Evolutionary conservation across 495 filamentous ascomycete species (phyloP).

Genomic region (Parathielavia hyrcaniae): DNA sequence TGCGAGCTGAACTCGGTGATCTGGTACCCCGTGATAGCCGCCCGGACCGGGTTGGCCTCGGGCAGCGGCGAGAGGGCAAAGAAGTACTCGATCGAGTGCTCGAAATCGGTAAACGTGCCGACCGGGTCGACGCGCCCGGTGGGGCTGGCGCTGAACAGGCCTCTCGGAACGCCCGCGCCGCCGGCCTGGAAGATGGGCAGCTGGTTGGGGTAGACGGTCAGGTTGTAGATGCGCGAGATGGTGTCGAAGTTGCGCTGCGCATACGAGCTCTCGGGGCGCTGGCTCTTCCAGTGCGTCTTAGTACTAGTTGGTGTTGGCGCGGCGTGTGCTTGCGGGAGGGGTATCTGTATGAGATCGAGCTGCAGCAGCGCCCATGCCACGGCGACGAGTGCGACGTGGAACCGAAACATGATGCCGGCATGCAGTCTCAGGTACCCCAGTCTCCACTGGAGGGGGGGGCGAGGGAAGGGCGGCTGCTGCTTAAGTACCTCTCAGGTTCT

Average conservation of each 20-base stretch:
- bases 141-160: constrained; percentile 35
- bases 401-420: constrained; percentile 6
- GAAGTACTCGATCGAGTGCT: constrained; percentile 39
- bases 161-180: constrained; percentile 29
- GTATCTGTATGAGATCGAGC: background rate
- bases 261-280: constrained; percentile 6
- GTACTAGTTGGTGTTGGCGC: background rate
- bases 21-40: constrained; percentile 30
- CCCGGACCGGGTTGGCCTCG: constrained; percentile 20
- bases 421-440: background rate
- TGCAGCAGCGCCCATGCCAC: constrained; percentile 6
- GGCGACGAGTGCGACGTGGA: background rate
- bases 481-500: no score
- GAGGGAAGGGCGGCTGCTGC: background rate
- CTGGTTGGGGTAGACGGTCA: constrained; percentile 40
- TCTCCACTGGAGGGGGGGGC: background rate
- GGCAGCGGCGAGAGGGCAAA: constrained; percentile 37
- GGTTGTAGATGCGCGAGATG: constrained; percentile 37
- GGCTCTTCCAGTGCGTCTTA: constrained; percentile 13
- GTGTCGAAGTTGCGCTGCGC: constrained; percentile 35
- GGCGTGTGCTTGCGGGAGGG: background rate
- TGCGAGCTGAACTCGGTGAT: constrained; percentile 34
- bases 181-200: constrained; percentile 31
- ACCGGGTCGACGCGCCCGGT: constrained; percentile 34
- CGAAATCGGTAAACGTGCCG: constrained; percentile 35